Conservation (phyloP, 2,329 filamentous ascomycete genomes). For the Fusarium burgessii region DNA sequence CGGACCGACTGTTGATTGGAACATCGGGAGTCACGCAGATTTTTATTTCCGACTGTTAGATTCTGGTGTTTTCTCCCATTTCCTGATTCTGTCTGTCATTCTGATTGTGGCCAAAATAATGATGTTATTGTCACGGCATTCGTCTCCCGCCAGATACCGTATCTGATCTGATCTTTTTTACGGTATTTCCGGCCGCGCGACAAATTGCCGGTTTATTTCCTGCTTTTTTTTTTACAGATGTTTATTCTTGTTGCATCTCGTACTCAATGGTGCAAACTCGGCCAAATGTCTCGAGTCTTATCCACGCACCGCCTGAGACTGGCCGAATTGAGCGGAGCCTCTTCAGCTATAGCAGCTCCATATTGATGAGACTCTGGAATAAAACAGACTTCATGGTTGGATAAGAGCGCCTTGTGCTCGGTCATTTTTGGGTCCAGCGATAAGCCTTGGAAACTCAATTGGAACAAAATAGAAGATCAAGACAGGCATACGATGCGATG, state of each 20-base stretch:
- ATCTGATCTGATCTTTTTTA: constrained; percentile 25
- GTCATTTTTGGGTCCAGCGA: constrained; percentile 18
- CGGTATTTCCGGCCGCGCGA: constrained; percentile 3
- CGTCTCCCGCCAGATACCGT: constrained; percentile 11
- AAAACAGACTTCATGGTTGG: constrained; percentile 12
- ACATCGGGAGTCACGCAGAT: constrained; percentile 19
- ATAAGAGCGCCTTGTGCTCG: constrained; percentile 8
- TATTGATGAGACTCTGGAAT: background rate
- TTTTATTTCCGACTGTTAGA: constrained; percentile 28
- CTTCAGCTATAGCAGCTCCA: constrained; percentile 12
- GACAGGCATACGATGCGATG: constrained; percentile 4
- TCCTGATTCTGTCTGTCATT: constrained; percentile 10
- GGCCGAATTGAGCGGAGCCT: constrained; percentile 26
- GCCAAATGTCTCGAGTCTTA: constrained; percentile 24
- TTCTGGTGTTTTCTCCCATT: constrained; percentile 11
- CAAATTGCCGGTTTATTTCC: background rate
- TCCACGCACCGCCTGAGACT: constrained; percentile 23
- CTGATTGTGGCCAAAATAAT: constrained; percentile 20
- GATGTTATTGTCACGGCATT: constrained; percentile 32
- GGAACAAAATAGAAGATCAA: constrained; percentile 13
- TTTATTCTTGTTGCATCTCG: constrained; percentile 3
- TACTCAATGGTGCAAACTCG: constrained; percentile 29
- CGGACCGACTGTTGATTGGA: constrained; percentile 32
- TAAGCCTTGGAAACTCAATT: constrained; percentile 30
- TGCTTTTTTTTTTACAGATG: background rate